These are phyloP conservation scores for Talaromyces islandicus DNA, from an alignment of 2,329 filamentous ascomycete species.

Conservation along the genomic window DNA sequence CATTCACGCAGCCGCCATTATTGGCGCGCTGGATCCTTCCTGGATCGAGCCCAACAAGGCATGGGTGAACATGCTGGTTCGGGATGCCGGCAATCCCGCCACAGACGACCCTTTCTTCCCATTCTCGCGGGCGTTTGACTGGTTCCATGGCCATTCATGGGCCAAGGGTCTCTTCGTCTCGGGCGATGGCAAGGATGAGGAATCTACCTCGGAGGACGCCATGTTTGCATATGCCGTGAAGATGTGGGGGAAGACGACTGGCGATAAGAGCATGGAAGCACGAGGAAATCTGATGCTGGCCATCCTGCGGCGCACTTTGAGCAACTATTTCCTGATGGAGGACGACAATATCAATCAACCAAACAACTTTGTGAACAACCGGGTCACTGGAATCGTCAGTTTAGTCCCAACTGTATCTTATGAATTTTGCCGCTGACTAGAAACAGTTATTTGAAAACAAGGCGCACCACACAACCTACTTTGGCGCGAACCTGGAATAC, in stretches of 20 bases:
- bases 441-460: slow-evolving; percentile 81
- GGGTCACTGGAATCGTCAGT: slow-evolving; percentile 53
- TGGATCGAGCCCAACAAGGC: slow-evolving; percentile 71
- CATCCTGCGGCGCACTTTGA: slow-evolving; percentile 66
- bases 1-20: slow-evolving; percentile 76
- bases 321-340: slow-evolving; percentile 76
- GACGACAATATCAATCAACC: slow-evolving; percentile 67
- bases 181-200: slow-evolving; percentile 53
- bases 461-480: slow-evolving; percentile 86
- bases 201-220: slow-evolving; percentile 84
- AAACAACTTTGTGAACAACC: slow-evolving; percentile 72
- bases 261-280: slow-evolving; percentile 74
- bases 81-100: slow-evolving; percentile 76
- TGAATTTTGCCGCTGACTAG: neutral
- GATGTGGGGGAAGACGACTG: slow-evolving; percentile 80
- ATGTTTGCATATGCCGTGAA: slow-evolving; percentile 84
- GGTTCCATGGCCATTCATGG: slow-evolving; percentile 93
- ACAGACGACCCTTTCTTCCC: slow-evolving; percentile 69
- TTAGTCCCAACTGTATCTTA: neutral
- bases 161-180: slow-evolving; percentile 58
- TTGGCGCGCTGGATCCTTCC: slow-evolving; percentile 67
- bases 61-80: slow-evolving; percentile 77
- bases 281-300: slow-evolving; percentile 80
- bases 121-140: slow-evolving; percentile 79
- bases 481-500: slow-evolving; percentile 66